Evolutionary conservation across 192 early-diverging fungal species (phyloP), one percentile per base, ranked within the genome.

Genomic region (Backusella luteola): DNA sequence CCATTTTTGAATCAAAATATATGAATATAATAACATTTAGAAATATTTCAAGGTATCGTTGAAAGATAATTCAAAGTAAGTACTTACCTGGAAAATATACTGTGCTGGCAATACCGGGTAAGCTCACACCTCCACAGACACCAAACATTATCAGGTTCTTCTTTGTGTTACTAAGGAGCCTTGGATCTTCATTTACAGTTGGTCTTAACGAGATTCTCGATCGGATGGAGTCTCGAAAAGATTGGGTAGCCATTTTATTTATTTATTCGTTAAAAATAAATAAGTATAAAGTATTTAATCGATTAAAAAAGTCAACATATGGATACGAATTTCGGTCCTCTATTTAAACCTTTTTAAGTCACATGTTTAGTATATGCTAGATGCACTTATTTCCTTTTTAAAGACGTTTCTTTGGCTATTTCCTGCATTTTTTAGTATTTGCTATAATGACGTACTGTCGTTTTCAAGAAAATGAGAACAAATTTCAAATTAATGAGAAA

Each of bases 51-150:
- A 66, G 72, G 73, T 0, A 73, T n/a, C 19, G 14, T 49, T 44
- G 21, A 21, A 23, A 23, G 6, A 14, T 44, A 26, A 44, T 59
- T 19, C 52, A 46, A 38, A 21, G n/a, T 4, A 39, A 39, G 7
- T 63, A 42, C n/a, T n/a, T 67, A 74, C 71, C 72, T 69, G 77
- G 77, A 63, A 78, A 78, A 70, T 78, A 78, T 8, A 78, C 17
- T 26, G 71, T 69, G 41, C 77, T 78, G 36, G 77, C 41, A 23
- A 78, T 68, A 9, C 77, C 77, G 6, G 77, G 42, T 14, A 71
- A 67, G 34, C 69, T 77, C 19, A 71, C 42, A 34, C 71, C 26
- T 5, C 76, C 56, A 9, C 52, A 52, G 1, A 66, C 19, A 35
- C 76, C 44, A 26, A 52, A 15, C 34, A 77, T 29, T 23, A 74